Conservation (phyloP, 257 asterid species). For the Nicotiana undulata region DNA sequence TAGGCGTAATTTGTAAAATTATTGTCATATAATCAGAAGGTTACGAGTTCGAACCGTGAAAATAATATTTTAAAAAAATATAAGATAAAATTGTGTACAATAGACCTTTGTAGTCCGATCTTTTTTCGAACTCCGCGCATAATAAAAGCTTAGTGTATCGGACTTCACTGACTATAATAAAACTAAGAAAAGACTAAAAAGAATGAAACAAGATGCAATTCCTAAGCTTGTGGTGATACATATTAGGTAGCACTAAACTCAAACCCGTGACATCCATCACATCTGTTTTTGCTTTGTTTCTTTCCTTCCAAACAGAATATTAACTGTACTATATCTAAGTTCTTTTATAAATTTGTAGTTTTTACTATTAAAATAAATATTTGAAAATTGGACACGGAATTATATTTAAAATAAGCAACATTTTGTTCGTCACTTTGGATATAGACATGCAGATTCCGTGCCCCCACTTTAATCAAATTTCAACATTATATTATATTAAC, state of each 20-base stretch:
- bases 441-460: neutral
- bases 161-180: no score
- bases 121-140: no score
- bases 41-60: no score
- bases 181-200: neutral
- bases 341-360: neutral
- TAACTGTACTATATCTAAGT: neutral
- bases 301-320: neutral
- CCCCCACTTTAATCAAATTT: neutral
- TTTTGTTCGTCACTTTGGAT: neutral
- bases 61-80: no score
- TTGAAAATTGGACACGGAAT: neutral
- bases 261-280: conserved; percentile 27
- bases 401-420: neutral
- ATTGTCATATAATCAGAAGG: no score
- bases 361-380: neutral
- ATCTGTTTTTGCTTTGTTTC: conserved; percentile 6
- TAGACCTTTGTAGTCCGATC: no score
- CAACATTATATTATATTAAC: no score
- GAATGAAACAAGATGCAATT: neutral
- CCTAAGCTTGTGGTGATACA: neutral
- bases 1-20: no score
- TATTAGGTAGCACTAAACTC: neutral
- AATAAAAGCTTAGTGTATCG: no score
- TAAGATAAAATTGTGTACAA: no score